Base-by-base conservation (phyloP, 768 basidiomycete genomes). In the Tulasnella sp. region DNA sequence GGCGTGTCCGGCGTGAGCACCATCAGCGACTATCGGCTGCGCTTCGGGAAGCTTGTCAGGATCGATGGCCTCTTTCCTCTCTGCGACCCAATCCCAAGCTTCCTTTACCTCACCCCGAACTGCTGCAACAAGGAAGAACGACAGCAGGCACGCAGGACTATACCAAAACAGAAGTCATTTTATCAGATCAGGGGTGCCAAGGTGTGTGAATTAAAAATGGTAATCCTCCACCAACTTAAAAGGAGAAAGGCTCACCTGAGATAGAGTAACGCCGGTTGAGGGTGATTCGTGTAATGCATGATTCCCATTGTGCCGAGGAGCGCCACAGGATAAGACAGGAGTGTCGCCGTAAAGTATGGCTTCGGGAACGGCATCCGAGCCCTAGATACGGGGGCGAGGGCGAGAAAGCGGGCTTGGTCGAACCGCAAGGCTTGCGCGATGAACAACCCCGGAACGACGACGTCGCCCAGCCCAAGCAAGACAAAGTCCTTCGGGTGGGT, bases 221-320 rank as follows among this genome's bases (percentile, higher is more conserved):
- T 40, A 16, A 72, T 40, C 20, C 32, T 7, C 57, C 29, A 72
- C 46, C 26, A 72, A 39, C 35, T 51, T 44, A 29, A 67, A 67
- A 67, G 61, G 61, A 67, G 29, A 67, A 67, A 67, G 61, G n/a
- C 79, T 69, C 44, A 92, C 93, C 92, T 93, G 80, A 99, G 88
- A 84, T 98, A 99, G 69, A 99, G 86, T 76, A 99, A 85, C 1
- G 97, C 97, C 0, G 97, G 97, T 81, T 99, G 97, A 3, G 93
- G 95, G 9, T 87, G 87, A 42, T 87, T 86, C 81, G 90, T 91
- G 55, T 84, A 82, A 82, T 97, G 93, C 95, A 98, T 95, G 32
- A 96, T 93, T 0, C 83, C 82, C 89, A 98, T 94, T 10, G 96
- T 96, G 18, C 86, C 87, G 23, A 86, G 83, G 42, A 98, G 88